Evolutionary conservation across 2,329 filamentous ascomycete genomes (phyloP), one percentile per base, ranked within the genome.

Genomic region (Apiospora malaysiana): DNA sequence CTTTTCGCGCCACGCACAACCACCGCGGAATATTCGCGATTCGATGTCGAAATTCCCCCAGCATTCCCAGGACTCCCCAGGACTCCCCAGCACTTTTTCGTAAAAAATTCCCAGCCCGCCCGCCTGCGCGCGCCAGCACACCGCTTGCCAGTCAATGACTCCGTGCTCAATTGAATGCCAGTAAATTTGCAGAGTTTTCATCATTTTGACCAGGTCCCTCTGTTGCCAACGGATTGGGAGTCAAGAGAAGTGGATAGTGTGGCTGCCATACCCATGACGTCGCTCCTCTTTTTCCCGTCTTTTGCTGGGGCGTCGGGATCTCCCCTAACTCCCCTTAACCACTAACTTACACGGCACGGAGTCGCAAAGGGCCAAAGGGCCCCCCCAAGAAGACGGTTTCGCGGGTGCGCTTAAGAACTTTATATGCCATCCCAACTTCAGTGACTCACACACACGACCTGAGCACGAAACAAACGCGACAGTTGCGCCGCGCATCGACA

Each of bases 371-470:
- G 18, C 56, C n/a, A n/a, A n/a, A n/a, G n/a, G n/a, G n/a, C n/a
- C n/a, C n/a, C n/a, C n/a, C 68, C 37, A 27, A 37, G 47, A 10
- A 59, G 32, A 43, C 21, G 5, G 18, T 68, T 70, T 70, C 68
- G 72, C 63, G 56, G 70, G 72, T 69, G 75, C 73, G 74, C 75
- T 73, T 75, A 75, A 56, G 67, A 56, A 66, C 72, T 76, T 79
- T 79, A 79, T 78, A 78, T 72, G 74, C 56, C 2, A 74, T 70
- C 69, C 70, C 68, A 71, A 45, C 49, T 49, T 43, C 4, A 16
- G 18, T 65, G 40, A 65, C 32, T 67, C 51, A 43, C 45, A 18
- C 45, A 68, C 70, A 59, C 70, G 70, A 70, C 66, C 27, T 49
- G 65, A 27, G 65, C 70, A 72, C 70, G 70, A 72, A 72, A 72